Evolutionary conservation across 768 basidiomycete genomes (phyloP).

Genomic region (Porpolomopsis calyptriformis): DNA sequence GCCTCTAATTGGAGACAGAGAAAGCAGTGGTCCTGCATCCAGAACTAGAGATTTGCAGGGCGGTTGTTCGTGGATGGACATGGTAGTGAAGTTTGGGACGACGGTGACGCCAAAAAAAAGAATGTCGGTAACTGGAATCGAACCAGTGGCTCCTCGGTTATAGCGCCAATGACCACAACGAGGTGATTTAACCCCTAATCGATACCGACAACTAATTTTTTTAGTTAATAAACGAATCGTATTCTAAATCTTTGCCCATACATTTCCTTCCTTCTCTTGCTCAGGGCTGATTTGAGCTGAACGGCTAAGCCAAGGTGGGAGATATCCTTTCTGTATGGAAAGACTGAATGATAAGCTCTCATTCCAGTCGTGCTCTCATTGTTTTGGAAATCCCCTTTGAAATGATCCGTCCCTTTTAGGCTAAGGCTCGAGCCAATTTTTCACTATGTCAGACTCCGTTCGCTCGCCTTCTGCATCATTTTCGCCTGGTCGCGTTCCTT

Average conservation of each 20-base stretch:
- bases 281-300: too few relatives aligned
- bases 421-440: too few relatives aligned
- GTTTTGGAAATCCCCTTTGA: too few relatives aligned
- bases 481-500: slow-evolving; percentile 36
- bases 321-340: too few relatives aligned
- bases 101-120: background rate
- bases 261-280: too few relatives aligned
- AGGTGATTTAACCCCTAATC: slow-evolving; percentile 17
- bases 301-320: too few relatives aligned
- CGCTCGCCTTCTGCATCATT: slow-evolving; percentile 29
- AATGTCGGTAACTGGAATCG: slow-evolving; percentile 16
- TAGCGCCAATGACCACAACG: slow-evolving; percentile 10
- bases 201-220: too few relatives aligned
- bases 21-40: slow-evolving; percentile 88
- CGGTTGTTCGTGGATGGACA: slow-evolving; percentile 19
- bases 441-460: slow-evolving; percentile 5
- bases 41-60: slow-evolving; percentile 76
- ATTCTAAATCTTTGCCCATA: too few relatives aligned
- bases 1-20: slow-evolving; percentile 80
- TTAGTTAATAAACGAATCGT: too few relatives aligned
- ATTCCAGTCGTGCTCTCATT: too few relatives aligned
- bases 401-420: too few relatives aligned
- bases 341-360: too few relatives aligned
- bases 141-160: slow-evolving; percentile 14
- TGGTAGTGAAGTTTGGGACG: background rate